phyloP scores from a whole-genome alignment of 805 yeast species.

The Metschnikowia corniflorae region DNA sequence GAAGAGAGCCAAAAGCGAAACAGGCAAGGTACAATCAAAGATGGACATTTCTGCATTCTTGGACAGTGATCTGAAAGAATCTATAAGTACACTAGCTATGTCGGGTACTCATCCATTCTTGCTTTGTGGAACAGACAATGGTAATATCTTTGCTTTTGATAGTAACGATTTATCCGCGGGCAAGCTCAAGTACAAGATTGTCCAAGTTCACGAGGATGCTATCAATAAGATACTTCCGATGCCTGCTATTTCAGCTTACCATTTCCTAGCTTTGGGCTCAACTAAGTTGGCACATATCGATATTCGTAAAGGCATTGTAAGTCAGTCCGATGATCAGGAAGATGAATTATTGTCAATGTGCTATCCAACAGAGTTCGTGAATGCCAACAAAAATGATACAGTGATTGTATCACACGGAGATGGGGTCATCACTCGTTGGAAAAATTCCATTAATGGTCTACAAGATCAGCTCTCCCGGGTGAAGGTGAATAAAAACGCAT shows the following conservation, averaged over 20 bases:
- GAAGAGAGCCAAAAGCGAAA: constrained; percentile 65
- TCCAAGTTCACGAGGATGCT: constrained; percentile 69
- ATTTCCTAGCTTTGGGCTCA: constrained; percentile 75
- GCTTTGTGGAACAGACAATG: constrained; percentile 65
- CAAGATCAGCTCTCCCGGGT: constrained; percentile 79
- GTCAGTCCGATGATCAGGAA: constrained; percentile 83
- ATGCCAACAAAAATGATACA: constrained; percentile 51
- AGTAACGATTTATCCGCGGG: constrained; percentile 46
- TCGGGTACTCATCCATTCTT: constrained; percentile 48
- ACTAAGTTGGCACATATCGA: constrained; percentile 79
- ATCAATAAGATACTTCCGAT: constrained; percentile 70
- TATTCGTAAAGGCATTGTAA: constrained; percentile 62
- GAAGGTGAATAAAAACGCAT: constrained; percentile 61
- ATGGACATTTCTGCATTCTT: constrained; percentile 24
- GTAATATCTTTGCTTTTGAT: constrained; percentile 62
- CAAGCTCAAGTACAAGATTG: constrained; percentile 43
- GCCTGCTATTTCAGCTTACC: constrained; percentile 70
- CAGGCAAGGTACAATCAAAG: constrained; percentile 75
- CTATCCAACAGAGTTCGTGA: constrained; percentile 51
- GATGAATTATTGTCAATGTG: constrained; percentile 83
- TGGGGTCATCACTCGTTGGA: constrained; percentile 88
- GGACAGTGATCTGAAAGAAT: constrained; percentile 22
- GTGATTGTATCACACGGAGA: constrained; percentile 86
- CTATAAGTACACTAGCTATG: constrained; percentile 42
- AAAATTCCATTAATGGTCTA: constrained; percentile 60